These are phyloP conservation scores for Pichia phayaonensis DNA, from an alignment of 805 yeast species.

Conservation along the genomic window DNA sequence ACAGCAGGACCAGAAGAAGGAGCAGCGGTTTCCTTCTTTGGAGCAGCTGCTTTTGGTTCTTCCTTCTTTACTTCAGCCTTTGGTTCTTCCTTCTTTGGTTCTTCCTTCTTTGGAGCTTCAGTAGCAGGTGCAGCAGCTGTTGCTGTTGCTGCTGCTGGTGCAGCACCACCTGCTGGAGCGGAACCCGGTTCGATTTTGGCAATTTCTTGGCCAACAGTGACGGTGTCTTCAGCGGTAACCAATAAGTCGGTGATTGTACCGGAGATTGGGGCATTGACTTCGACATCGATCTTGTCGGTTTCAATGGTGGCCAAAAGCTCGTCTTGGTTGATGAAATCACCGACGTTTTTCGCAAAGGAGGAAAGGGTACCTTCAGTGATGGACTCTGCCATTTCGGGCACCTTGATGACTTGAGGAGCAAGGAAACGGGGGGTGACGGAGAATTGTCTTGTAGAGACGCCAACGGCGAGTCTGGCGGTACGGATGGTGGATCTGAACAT, in stretches of 20 bases:
- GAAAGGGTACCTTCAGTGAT: conserved; percentile 93
- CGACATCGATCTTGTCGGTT: conserved; percentile 96
- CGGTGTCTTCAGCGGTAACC: conserved; percentile 84
- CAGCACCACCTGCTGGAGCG: conserved; percentile 56
- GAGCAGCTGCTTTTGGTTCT: conserved; percentile 20
- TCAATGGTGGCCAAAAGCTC: conserved; percentile 95
- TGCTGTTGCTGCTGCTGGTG: too few relatives aligned
- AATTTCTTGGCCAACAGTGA: conserved; percentile 90
- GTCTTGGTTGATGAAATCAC: conserved; percentile 80
- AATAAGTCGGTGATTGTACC: conserved; percentile 85
- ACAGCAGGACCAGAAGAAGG: conserved; percentile 8
- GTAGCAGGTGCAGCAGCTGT: too few relatives aligned
- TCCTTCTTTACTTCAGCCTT: conserved; percentile 1
- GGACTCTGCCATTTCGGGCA: conserved; percentile 98
- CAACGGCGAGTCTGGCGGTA: neutral
- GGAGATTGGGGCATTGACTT: conserved; percentile 87
- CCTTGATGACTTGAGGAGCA: conserved; percentile 50
- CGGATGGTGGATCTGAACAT: neutral
- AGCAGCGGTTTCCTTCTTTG: conserved; percentile 15
- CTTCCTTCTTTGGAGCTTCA: conserved; percentile 14
- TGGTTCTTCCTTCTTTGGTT: neutral
- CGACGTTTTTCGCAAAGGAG: conserved; percentile 60
- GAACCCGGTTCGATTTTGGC: conserved; percentile 76
- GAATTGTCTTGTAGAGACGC: neutral
- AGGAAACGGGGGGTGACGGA: neutral